These are phyloP conservation scores for Penicilliopsis zonata DNA, from an alignment of 495 filamentous ascomycete species.

Conservation along the genomic window DNA sequence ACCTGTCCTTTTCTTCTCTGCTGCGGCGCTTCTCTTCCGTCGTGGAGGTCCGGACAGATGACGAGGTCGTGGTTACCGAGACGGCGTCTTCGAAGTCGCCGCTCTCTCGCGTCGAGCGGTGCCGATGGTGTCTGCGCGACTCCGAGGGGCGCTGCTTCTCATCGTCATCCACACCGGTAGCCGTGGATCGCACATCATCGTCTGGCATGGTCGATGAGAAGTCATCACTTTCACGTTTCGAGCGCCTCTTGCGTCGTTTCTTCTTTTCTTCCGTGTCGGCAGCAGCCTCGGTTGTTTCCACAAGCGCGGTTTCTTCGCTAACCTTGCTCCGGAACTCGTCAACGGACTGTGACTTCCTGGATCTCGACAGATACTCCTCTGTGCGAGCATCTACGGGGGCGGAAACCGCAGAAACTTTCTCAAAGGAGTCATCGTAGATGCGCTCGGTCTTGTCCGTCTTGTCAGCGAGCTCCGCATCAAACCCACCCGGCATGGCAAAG, in stretches of 20 bases:
- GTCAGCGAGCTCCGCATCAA: conserved; percentile 15
- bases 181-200: conserved; percentile 12
- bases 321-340: no score
- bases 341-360: no score
- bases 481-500: conserved; percentile 31
- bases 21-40: conserved; percentile 15
- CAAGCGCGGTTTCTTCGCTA: no score
- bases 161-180: conserved; percentile 9
- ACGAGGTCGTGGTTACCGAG: conserved; percentile 23
- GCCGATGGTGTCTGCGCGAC: conserved; percentile 12
- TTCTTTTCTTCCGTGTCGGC: conserved; percentile 12
- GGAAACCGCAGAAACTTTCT: no score
- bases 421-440: conserved; percentile 3
- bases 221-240: conserved; percentile 19
- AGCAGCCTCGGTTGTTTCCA: no score
- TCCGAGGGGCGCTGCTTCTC: conserved; percentile 6
- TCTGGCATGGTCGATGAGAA: conserved; percentile 1
- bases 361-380: no score
- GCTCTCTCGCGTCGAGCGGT: conserved; percentile 15
- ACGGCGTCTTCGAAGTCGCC: conserved; percentile 18
- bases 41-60: conserved; percentile 19
- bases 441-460: conserved; percentile 3
- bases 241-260: conserved; percentile 16
- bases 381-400: no score
- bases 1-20: conserved; percentile 19